Evolutionary conservation across 78 protist genomes (phyloP).

Genomic region (Polysphondylium violaceum): DNA sequence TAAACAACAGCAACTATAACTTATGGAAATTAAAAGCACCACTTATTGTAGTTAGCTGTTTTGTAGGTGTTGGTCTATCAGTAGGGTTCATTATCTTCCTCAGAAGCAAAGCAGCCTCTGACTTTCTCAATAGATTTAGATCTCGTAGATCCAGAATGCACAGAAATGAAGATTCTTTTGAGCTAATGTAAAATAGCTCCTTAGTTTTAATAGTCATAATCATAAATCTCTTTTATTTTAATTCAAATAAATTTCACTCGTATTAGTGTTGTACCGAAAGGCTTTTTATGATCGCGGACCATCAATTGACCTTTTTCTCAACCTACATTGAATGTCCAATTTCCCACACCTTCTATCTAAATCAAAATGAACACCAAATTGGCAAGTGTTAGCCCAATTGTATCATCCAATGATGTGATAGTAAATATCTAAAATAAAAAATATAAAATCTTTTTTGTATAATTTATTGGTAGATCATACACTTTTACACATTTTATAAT

Average conservation of each 20-base stretch:
- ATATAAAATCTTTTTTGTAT: neutral
- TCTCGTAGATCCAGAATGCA: too few species aligned
- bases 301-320: constrained; percentile 2
- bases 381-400: neutral
- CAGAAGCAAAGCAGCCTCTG: too few species aligned
- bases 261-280: too few species aligned
- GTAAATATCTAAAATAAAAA: constrained; percentile 12
- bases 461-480: neutral
- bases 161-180: too few species aligned
- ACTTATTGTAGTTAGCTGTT: neutral
- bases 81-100: neutral
- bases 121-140: too few species aligned
- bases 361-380: neutral
- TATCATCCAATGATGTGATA: neutral
- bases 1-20: too few species aligned
- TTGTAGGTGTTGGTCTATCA: neutral
- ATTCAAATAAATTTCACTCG: too few species aligned
- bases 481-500: constrained; percentile 1
- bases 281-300: too few species aligned
- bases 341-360: neutral
- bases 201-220: too few species aligned
- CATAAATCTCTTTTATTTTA: too few species aligned
- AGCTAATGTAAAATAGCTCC: too few species aligned
- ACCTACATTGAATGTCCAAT: constrained; percentile 10
- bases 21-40: neutral